Percentiles rank a stretch among this genome's conserved stretches.
Evolutionary conservation across 805 yeast genomes (phyloP).

Genomic region (Metschnikowia picachoensis): DNA sequence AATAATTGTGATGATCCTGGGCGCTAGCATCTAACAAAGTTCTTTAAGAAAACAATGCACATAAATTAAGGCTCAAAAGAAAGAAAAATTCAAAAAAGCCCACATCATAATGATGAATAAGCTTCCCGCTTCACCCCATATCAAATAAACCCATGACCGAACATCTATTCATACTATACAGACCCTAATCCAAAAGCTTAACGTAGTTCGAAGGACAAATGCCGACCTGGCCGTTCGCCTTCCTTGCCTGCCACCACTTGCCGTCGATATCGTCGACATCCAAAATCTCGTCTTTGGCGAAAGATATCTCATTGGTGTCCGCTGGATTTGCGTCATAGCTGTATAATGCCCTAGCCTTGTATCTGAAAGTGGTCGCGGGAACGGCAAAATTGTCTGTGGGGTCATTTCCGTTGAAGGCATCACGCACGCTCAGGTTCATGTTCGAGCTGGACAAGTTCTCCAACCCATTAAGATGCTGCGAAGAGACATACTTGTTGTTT

Average conservation of each 20-base stretch:
- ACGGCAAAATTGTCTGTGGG: conserved; percentile 21
- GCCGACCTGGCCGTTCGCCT: conserved; percentile 88
- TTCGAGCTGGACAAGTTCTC: conserved; percentile 47
- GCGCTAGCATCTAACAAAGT: too few relatives aligned
- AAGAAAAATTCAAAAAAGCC: too few relatives aligned
- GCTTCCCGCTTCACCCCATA: too few relatives aligned
- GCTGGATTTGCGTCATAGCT: conserved; percentile 86
- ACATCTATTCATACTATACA: conserved; percentile 4
- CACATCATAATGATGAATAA: too few relatives aligned
- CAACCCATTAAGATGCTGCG: conserved; percentile 57
- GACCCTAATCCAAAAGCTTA: conserved; percentile 50
- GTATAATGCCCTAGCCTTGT: conserved; percentile 82
- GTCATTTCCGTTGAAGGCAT: conserved; percentile 15
- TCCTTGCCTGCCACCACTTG: conserved; percentile 97
- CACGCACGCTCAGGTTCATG: conserved; percentile 26
- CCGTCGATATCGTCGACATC: conserved; percentile 91
- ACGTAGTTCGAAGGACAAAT: conserved; percentile 96
- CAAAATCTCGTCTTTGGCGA: conserved; percentile 85
- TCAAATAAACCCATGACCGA: not conserved
- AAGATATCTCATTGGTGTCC: conserved; percentile 89
- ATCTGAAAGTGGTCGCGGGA: conserved; percentile 51
- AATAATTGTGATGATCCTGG: too few relatives aligned
- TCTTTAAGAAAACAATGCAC: too few relatives aligned
- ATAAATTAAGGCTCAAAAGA: too few relatives aligned
- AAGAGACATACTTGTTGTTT: conserved; percentile 41